phyloP scores from a whole-genome alignment of 306 rosid genomes.

The Dalbergia oliveri region DNA sequence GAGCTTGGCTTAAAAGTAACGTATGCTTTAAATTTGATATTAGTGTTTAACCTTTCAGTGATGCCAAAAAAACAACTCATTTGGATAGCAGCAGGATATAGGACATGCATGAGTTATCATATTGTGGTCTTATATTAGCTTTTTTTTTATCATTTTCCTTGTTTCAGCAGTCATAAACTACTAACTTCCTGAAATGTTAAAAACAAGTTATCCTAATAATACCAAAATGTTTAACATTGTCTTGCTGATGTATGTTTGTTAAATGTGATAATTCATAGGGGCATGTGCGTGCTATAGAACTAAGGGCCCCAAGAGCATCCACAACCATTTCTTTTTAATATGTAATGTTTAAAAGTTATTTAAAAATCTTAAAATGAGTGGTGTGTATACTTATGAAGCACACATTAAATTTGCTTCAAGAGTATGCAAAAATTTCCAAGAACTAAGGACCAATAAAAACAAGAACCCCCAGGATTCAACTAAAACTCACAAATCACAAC shows the following conservation, averaged over 20 bases:
- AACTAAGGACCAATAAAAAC: not conserved
- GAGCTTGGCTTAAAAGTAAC: constrained; percentile 97
- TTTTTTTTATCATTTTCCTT: too few relatives aligned
- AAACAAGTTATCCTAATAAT: too few relatives aligned
- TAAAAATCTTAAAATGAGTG: too few relatives aligned
- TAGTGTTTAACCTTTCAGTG: not conserved
- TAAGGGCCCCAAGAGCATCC: too few relatives aligned
- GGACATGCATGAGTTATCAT: not conserved
- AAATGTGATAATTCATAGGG: too few relatives aligned
- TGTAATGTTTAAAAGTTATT: too few relatives aligned
- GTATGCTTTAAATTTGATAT: constrained; percentile 58
- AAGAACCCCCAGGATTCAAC: constrained; percentile 1
- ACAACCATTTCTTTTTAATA: too few relatives aligned
- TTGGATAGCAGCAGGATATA: not conserved
- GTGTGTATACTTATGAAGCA: too few relatives aligned
- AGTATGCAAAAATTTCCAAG: not conserved
- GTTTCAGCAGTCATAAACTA: not conserved
- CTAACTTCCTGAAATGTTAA: too few relatives aligned
- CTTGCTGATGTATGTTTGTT: too few relatives aligned
- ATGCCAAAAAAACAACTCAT: not conserved
- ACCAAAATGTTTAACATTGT: too few relatives aligned
- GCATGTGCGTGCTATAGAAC: not conserved
- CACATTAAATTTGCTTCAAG: too few relatives aligned
- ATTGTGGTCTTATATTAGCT: not conserved
- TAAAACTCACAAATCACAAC: not conserved